These are phyloP conservation scores for Aureobasidium sp. DNA, from an alignment of 2,329 filamentous ascomycete genomes.

Conservation along the genomic window DNA sequence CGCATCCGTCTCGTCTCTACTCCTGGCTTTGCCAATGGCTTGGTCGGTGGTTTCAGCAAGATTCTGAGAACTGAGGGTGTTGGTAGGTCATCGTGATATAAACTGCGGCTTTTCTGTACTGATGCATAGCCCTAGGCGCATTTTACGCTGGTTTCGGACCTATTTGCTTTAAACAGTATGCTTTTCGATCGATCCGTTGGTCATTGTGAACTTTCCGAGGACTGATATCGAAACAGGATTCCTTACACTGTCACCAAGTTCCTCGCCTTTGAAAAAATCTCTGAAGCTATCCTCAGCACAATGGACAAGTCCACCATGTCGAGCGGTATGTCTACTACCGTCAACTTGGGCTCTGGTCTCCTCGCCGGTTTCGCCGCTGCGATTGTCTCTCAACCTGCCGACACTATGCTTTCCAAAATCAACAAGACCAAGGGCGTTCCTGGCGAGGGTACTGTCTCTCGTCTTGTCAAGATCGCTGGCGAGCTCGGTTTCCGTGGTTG, in stretches of 20 bases:
- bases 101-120: no score
- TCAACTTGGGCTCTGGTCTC: conserved; percentile 80
- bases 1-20: conserved; percentile 89
- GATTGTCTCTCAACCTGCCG: conserved; percentile 79
- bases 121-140: no score
- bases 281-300: conserved; percentile 61
- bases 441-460: conserved; percentile 72
- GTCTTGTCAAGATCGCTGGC: conserved; percentile 80
- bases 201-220: neutral
- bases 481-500: conserved; percentile 68
- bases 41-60: conserved; percentile 73
- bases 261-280: conserved; percentile 85
- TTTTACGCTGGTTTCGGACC: conserved; percentile 91
- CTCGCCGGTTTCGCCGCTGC: conserved; percentile 83
- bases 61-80: conserved; percentile 76
- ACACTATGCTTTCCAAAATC: conserved; percentile 93
- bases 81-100: no score
- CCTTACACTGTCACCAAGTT: conserved; percentile 95
- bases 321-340: conserved; percentile 62
- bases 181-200: neutral
- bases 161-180: conserved; percentile 71
- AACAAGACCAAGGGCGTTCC: conserved; percentile 88
- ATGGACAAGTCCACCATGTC: conserved; percentile 66
- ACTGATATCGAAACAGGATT: conserved; percentile 59
- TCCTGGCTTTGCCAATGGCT: conserved; percentile 74